phyloP scores from a whole-genome alignment of 2,329 filamentous ascomycete species.

The Metarhizium rileyi region DNA sequence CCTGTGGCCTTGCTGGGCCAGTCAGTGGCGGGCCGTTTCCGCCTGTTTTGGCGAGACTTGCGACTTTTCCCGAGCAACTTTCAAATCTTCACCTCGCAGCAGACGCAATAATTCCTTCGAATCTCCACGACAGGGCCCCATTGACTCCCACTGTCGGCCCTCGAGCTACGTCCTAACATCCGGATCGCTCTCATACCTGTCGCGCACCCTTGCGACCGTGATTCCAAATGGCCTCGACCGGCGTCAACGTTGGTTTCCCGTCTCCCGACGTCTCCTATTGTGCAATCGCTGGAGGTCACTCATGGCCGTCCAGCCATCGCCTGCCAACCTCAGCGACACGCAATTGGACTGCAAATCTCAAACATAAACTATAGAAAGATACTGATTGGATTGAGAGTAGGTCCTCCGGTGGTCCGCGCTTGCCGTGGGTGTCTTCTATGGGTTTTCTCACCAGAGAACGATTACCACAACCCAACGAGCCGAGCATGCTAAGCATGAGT shows the following conservation, averaged over 20 bases:
- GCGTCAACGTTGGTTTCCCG: constrained; percentile 51
- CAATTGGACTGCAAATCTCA: neutral
- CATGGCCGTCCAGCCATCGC: constrained; percentile 7
- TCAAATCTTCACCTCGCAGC: constrained; percentile 29
- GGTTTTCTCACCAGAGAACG: constrained; percentile 82
- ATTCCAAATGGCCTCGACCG: constrained; percentile 54
- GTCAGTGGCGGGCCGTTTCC: constrained; percentile 6
- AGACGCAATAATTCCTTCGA: constrained; percentile 30
- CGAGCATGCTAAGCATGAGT: constrained; percentile 67
- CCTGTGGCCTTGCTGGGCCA: neutral
- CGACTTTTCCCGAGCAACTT: constrained; percentile 37
- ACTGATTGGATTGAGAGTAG: constrained; percentile 40
- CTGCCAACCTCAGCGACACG: constrained; percentile 10
- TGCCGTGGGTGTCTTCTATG: constrained; percentile 85
- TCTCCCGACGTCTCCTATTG: constrained; percentile 14
- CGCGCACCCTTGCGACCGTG: constrained; percentile 32
- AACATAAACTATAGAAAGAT: neutral
- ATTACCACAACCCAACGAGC: constrained; percentile 64
- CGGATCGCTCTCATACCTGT: constrained; percentile 26
- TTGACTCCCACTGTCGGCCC: constrained; percentile 32
- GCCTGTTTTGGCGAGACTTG: constrained; percentile 29
- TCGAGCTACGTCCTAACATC: constrained; percentile 23
- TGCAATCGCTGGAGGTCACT: neutral
- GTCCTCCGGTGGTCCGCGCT: constrained; percentile 96
- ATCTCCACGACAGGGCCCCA: constrained; percentile 31